A percentile compares a stretch with the other conserved stretches of the same genome.
These are phyloP conservation scores for Panicum virgatum DNA, from an alignment of 202 grass and related monocot species.

Conservation along the genomic window DNA sequence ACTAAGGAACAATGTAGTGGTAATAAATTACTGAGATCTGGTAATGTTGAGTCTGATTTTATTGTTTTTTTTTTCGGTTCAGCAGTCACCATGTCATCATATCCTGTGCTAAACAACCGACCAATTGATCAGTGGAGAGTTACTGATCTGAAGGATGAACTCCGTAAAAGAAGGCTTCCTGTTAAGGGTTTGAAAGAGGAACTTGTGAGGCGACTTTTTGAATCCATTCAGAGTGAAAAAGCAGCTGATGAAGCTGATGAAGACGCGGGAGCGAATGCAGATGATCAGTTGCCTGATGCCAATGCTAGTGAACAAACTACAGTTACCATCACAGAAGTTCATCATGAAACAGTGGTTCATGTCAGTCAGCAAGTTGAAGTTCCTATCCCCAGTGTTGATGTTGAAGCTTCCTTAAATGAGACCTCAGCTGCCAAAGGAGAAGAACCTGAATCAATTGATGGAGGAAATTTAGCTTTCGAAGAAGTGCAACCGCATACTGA, in stretches of 20 bases:
- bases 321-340: constrained; percentile 37
- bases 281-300: constrained; percentile 25
- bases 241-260: constrained; percentile 18
- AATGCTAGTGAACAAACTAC: constrained; percentile 32
- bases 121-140: constrained; percentile 98
- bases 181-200: constrained; percentile 96
- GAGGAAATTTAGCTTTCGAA: constrained; percentile 23
- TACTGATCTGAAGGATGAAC: constrained; percentile 92
- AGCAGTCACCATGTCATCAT: constrained; percentile 70
- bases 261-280: constrained; percentile 24
- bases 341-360: constrained; percentile 40
- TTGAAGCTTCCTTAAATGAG: constrained; percentile 43
- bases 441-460: constrained; percentile 26
- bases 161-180: constrained; percentile 78
- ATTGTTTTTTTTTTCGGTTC: constrained; percentile 27
- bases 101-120: constrained; percentile 83
- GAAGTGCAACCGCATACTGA: constrained; percentile 28
- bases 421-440: constrained; percentile 38
- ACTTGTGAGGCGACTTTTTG: constrained; percentile 79
- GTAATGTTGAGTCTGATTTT: not conserved
- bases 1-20: not conserved
- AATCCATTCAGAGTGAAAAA: constrained; percentile 68
- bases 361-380: constrained; percentile 34
- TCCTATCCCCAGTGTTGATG: constrained; percentile 30
- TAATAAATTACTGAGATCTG: not conserved